Base-by-base conservation (phyloP, 2,329 filamentous ascomycete species). In the Fusarium tuaranense region DNA sequence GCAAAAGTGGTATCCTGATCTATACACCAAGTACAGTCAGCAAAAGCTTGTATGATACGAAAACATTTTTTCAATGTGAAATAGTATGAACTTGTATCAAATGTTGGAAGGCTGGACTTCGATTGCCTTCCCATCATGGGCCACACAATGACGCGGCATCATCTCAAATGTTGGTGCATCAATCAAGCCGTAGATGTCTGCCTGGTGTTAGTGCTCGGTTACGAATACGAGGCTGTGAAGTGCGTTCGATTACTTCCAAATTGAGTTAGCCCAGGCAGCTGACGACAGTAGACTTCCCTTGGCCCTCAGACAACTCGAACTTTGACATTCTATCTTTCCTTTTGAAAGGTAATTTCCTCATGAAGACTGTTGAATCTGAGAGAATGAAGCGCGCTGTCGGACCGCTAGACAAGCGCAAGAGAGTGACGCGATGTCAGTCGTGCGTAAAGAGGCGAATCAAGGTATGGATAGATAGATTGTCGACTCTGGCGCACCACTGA, bases 361-460 rank as follows among this genome's bases (percentile, higher is more conserved):
- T 27, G 16, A 58, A 34, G 14, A 36, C 34, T 20, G 1, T 22
- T 41, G 1, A 2, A 57, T 16, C 16, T 22, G 0, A 4, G 3
- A 44, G 12, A 63, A 58, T 53, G 14, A 74, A 65, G 14, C 77
- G 78, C 3, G 51, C 27, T 3, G 46, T 80, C 16, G 80, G 79
- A 0, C 78, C 77, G 1, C 30, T 81, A 1, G 80, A 81, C 36
- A 76, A 78, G 27, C 70, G 80, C 2, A 81, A 69, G 20, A 71
- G 2, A 16, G 9, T 78, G 1, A 73, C 78, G 0, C 73, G 80
- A 20, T 81, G 80, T 59, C 70, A 78, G 34, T 10, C 77, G 14
- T 81, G 80, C 22, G 78, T 74, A 2, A 75, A 38, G 51, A 63
- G 78, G 30, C 78, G 74, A 2, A 81, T 80, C 34, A 80, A 80